Conservation (phyloP, 2,329 filamentous ascomycete species). For the Colletotrichum gloeosporioides region DNA sequence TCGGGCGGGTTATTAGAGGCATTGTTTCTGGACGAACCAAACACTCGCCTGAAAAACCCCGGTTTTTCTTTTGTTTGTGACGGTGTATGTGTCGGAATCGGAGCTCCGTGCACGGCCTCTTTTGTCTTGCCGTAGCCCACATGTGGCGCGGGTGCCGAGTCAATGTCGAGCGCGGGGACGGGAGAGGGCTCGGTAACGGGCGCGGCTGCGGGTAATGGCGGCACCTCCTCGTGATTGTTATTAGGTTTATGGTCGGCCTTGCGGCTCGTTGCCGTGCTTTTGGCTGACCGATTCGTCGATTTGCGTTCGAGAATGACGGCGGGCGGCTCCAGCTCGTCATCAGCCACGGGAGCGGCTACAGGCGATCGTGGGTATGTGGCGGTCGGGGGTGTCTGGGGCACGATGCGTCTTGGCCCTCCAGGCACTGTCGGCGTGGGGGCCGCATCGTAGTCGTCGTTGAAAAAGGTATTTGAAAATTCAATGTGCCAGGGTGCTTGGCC, state of each 20-base stretch:
- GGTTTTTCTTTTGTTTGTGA: conserved; percentile 69
- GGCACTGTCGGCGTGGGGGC: conserved; percentile 88
- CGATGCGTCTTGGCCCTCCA: conserved; percentile 69
- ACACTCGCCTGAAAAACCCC: conserved; percentile 93
- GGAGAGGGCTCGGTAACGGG: conserved; percentile 41
- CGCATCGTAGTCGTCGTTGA: conserved; percentile 71
- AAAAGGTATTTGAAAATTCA: conserved; percentile 54
- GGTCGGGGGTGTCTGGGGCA: background rate
- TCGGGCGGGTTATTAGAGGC: conserved; percentile 27
- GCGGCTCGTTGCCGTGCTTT: conserved; percentile 9
- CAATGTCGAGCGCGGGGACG: conserved; percentile 43
- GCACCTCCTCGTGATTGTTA: background rate
- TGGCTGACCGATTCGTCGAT: conserved; percentile 7
- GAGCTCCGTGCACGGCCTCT: conserved; percentile 52
- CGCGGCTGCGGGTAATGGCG: conserved; percentile 27
- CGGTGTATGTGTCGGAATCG: conserved; percentile 55
- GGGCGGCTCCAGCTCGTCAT: conserved; percentile 4
- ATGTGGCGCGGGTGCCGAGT: conserved; percentile 63
- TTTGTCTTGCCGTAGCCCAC: conserved; percentile 66
- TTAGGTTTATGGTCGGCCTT: background rate
- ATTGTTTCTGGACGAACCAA: conserved; percentile 71
- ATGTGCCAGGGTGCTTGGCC: conserved; percentile 44
- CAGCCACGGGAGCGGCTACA: background rate
- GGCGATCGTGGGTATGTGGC: conserved; percentile 21
- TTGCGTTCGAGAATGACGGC: conserved; percentile 6